Conservation (phyloP, 2,329 filamentous ascomycete species). For the Xylariaceae sp. region DNA sequence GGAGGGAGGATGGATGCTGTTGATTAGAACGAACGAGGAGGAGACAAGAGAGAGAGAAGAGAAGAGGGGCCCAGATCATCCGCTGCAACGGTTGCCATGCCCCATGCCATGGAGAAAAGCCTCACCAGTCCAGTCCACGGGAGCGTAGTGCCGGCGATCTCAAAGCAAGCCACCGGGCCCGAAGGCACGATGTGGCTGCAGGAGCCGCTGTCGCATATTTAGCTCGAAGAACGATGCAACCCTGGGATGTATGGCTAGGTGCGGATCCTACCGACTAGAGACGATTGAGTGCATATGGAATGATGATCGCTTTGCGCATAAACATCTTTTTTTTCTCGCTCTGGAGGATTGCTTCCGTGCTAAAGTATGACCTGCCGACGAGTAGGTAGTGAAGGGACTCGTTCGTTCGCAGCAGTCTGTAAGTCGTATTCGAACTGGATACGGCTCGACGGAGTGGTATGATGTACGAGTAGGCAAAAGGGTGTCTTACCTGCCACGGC, state of each 20-base stretch:
- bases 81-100: neutral
- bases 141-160: conserved; percentile 17
- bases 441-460: neutral
- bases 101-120: neutral
- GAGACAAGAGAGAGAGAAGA: too few relatives aligned
- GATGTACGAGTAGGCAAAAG: neutral
- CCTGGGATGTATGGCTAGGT: conserved; percentile 8
- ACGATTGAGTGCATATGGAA: too few relatives aligned
- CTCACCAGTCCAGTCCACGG: conserved; percentile 7
- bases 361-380: neutral
- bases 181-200: conserved; percentile 23
- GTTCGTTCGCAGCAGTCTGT: too few relatives aligned
- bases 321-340: neutral
- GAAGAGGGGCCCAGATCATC: neutral
- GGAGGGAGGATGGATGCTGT: too few relatives aligned
- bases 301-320: too few relatives aligned
- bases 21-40: neutral
- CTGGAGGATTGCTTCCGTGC: neutral
- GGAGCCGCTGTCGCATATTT: conserved; percentile 21
- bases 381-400: too few relatives aligned
- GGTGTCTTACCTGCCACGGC: neutral
- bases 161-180: conserved; percentile 19
- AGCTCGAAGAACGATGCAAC: conserved; percentile 20
- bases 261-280: conserved; percentile 8
- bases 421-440: neutral